Conservation (phyloP, 2,329 filamentous ascomycete species). For the Gyromitra esculenta region DNA sequence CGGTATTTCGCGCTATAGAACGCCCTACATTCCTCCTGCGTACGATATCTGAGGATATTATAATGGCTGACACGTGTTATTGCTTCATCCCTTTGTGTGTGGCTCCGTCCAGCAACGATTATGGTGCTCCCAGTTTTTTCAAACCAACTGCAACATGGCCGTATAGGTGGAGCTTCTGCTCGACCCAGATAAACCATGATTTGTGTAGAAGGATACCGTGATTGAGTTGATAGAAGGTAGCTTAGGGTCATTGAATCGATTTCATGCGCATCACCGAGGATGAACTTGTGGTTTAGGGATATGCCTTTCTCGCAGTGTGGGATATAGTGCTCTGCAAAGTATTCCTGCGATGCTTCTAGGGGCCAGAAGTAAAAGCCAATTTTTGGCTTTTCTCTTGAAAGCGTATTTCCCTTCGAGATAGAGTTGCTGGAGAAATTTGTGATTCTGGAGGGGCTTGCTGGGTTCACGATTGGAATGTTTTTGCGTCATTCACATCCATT, state of each 20-base stretch:
- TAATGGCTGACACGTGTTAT: background rate
- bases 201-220: background rate
- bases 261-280: background rate
- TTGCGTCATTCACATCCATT: background rate
- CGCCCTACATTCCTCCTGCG: background rate
- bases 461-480: background rate
- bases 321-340: constrained; percentile 59
- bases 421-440: background rate
- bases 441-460: background rate
- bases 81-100: background rate
- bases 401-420: background rate
- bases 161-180: background rate
- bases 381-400: constrained; percentile 1
- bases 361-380: constrained; percentile 59
- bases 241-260: background rate
- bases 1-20: background rate
- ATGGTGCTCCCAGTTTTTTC: background rate
- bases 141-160: background rate
- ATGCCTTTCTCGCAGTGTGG: constrained; percentile 55
- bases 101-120: background rate
- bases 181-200: background rate
- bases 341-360: constrained; percentile 57
- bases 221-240: background rate
- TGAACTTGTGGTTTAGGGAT: constrained; percentile 54
- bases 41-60: background rate